Conservation (phyloP, 306 rosid species). For the Hippophae rhamnoides region DNA sequence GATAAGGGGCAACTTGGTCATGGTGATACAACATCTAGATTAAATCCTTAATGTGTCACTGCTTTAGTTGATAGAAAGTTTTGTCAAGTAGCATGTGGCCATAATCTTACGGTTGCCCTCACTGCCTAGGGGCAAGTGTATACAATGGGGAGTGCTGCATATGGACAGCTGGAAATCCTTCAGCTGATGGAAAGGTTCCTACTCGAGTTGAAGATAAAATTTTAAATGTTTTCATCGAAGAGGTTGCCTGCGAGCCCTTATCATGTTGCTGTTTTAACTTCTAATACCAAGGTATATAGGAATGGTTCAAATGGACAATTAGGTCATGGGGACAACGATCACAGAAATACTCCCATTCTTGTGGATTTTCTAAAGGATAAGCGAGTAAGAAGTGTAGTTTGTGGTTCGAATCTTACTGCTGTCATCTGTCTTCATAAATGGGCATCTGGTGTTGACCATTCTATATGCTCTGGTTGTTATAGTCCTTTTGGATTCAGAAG, state of each 20-base stretch:
- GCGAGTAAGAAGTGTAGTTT: constrained; percentile 63
- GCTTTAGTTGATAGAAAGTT: constrained; percentile 52
- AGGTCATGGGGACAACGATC: constrained; percentile 80
- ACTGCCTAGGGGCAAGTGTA: constrained; percentile 69
- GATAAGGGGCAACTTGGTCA: constrained; percentile 87
- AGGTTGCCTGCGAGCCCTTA: constrained; percentile 78
- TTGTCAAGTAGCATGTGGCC: constrained; percentile 77
- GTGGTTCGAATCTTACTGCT: constrained; percentile 91
- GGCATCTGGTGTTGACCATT: constrained; percentile 73
- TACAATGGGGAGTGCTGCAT: constrained; percentile 76
- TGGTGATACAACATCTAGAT: constrained; percentile 49
- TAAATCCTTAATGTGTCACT: constrained; percentile 58
- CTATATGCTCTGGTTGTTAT: constrained; percentile 66
- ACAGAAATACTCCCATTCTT: constrained; percentile 66
- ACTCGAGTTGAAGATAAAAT: constrained; percentile 52
- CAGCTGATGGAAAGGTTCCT: constrained; percentile 66
- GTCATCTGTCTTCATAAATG: constrained; percentile 81
- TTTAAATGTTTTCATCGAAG: constrained; percentile 54
- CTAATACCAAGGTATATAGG: constrained; percentile 83
- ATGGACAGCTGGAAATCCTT: constrained; percentile 77
- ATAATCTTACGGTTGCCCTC: constrained; percentile 74
- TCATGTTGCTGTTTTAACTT: constrained; percentile 85
- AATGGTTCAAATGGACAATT: constrained; percentile 93
- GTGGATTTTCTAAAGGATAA: constrained; percentile 59
- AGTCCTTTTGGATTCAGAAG: constrained; percentile 83